A percentile compares a stretch with the other conserved stretches of the same genome.
These are phyloP conservation scores for Tetrahymena elliotti DNA, from an alignment of 73 alveolate genomes.

Conservation along the genomic window DNA sequence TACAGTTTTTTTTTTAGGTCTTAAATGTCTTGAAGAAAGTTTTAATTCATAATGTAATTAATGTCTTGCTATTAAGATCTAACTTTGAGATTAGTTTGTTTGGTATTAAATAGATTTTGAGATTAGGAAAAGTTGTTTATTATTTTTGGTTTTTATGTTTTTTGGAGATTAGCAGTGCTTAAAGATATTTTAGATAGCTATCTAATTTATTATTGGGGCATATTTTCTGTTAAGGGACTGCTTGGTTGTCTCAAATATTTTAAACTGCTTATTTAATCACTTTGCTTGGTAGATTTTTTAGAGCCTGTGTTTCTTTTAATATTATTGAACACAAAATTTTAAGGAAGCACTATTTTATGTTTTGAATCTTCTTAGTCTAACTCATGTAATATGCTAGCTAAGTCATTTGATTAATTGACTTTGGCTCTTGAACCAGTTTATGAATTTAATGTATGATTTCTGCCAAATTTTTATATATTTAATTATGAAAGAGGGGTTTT, in stretches of 20 bases:
- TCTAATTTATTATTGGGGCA: not conserved
- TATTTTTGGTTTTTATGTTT: not conserved
- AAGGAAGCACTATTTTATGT: not conserved
- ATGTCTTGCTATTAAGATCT: not conserved
- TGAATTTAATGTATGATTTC: not conserved
- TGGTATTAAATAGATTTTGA: not conserved
- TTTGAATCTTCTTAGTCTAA: not conserved
- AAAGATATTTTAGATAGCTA: not conserved
- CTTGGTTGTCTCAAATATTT: not conserved
- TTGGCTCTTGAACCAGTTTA: not conserved
- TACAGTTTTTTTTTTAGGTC: not conserved
- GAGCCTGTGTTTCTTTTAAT: not conserved
- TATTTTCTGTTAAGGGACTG: not conserved
- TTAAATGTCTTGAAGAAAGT: not conserved
- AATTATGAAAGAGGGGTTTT: not conserved
- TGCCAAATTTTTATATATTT: not conserved
- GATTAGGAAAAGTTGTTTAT: not conserved
- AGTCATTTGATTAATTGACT: not conserved
- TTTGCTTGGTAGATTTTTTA: not conserved
- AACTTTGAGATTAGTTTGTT: not conserved
- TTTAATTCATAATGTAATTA: not conserved
- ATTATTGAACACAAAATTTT: not conserved
- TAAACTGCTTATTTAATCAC: not conserved
- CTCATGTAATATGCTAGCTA: not conserved
- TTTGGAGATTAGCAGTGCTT: not conserved